Evolutionary conservation across 768 basidiomycete genomes (phyloP).

Genomic region (Mycena metata): DNA sequence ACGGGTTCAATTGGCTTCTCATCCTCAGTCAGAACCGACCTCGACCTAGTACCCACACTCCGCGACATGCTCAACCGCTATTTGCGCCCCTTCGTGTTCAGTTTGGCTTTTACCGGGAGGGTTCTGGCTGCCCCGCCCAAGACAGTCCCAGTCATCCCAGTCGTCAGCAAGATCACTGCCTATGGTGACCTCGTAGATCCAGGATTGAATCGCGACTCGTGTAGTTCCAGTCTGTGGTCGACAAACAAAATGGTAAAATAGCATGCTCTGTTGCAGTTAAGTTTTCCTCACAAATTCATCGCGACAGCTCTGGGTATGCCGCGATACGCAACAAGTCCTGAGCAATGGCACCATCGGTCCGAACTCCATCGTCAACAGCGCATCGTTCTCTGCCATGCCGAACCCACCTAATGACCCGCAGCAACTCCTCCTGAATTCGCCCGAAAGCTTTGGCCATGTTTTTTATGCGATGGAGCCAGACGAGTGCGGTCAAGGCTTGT

Average conservation of each 20-base stretch:
- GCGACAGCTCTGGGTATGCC: slow-evolving; percentile 28
- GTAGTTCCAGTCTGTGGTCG: slow-evolving; percentile 29
- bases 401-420: neutral
- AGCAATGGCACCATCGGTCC: slow-evolving; percentile 1
- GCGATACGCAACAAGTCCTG: slow-evolving; percentile 24
- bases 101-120: too few species aligned
- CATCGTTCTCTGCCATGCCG: slow-evolving; percentile 18
- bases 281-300: too few species aligned
- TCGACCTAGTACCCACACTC: too few species aligned
- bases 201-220: slow-evolving; percentile 32
- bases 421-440: slow-evolving; percentile 5
- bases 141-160: slow-evolving; percentile 16
- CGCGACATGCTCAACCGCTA: too few species aligned
- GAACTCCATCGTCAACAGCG: slow-evolving; percentile 24
- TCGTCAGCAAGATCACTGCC: slow-evolving; percentile 22
- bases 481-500: slow-evolving; percentile 18
- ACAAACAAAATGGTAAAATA: slow-evolving; percentile 16
- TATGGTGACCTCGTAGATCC: slow-evolving; percentile 22
- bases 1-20: too few species aligned
- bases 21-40: too few species aligned
- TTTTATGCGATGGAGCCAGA: slow-evolving; percentile 30
- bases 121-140: too few species aligned
- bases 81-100: too few species aligned
- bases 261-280: too few species aligned
- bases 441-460: slow-evolving; percentile 13